A percentile compares a stretch with the other conserved stretches of the same genome.
phyloP scores from a whole-genome alignment of 169 alveolate genomes.

The Plasmodium vivax region DNA sequence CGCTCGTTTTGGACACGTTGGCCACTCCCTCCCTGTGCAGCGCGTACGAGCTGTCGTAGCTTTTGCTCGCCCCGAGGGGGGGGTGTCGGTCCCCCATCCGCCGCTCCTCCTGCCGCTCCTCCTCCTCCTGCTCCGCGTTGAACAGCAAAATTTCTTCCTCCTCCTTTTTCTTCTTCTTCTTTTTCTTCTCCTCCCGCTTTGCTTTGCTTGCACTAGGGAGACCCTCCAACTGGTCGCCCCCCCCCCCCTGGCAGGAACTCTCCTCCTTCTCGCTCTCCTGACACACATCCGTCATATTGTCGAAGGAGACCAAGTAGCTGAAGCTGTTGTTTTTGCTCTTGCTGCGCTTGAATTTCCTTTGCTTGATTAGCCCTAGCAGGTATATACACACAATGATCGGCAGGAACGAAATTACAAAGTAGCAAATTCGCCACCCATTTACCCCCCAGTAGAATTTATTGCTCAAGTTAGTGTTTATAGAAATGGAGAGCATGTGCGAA shows the following conservation, averaged over 20 bases:
- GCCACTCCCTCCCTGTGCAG: background rate
- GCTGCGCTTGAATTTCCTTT: background rate
- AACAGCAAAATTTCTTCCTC: background rate
- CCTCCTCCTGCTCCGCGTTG: background rate
- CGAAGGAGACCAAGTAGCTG: constrained; percentile 17
- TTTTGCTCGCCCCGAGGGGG: background rate
- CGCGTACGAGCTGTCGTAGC: background rate
- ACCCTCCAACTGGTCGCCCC: background rate
- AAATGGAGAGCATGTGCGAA: constrained; percentile 52
- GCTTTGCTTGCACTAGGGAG: background rate
- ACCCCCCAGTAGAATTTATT: constrained; percentile 40
- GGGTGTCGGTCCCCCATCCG: background rate
- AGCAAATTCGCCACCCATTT: constrained; percentile 68
- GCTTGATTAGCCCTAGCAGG: constrained; percentile 16
- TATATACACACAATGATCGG: constrained; percentile 39
- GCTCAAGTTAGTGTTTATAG: constrained; percentile 59
- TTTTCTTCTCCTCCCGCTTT: background rate
- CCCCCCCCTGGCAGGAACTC: background rate
- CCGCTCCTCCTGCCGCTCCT: background rate
- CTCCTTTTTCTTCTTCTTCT: background rate
- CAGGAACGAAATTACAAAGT: constrained; percentile 34
- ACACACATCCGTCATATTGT: background rate
- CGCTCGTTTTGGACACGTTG: background rate
- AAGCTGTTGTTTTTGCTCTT: background rate
- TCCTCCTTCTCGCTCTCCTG: background rate